Percentiles rank a stretch among this genome's conserved stretches.
These are phyloP conservation scores for Candida stauntonica DNA, from an alignment of 805 yeast genomes.

Conservation along the genomic window DNA sequence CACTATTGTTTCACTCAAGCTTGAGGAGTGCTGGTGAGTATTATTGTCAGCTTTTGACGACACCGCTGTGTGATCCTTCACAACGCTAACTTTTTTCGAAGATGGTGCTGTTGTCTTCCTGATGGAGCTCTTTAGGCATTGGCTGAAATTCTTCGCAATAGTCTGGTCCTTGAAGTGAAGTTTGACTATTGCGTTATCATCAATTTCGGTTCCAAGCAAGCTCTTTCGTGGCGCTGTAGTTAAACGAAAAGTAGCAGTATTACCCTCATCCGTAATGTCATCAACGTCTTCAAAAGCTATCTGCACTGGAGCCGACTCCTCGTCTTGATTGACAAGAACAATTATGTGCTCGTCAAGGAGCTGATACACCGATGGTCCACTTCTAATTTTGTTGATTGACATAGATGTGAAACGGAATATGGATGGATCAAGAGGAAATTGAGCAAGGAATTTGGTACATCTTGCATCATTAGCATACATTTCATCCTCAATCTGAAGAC, in stretches of 20 bases:
- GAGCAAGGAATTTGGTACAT: constrained; percentile 15
- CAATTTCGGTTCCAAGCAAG: no score
- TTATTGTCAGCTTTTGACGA: constrained; percentile 11
- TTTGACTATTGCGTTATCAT: no score
- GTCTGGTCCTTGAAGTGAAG: constrained; percentile 13
- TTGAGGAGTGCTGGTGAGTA: constrained; percentile 4
- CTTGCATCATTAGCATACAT: constrained; percentile 19
- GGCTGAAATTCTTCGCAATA: no score
- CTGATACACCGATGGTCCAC: constrained; percentile 17
- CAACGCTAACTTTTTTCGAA: constrained; percentile 31
- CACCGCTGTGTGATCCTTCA: constrained; percentile 25
- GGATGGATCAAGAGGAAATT: constrained; percentile 2
- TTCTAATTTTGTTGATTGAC: constrained; percentile 4
- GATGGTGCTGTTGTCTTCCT: no score
- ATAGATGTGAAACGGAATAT: constrained; percentile 12
- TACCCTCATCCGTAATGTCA: constrained; percentile 1
- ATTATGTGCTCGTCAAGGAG: constrained; percentile 9
- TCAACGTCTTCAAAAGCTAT: constrained; percentile 10
- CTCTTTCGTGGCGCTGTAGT: constrained; percentile 11
- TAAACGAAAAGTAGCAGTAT: constrained; percentile 7
- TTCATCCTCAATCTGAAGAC: constrained; percentile 4
- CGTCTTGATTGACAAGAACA: constrained; percentile 16
- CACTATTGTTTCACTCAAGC: constrained; percentile 2
- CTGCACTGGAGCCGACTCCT: constrained; percentile 21
- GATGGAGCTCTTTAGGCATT: no score